Conservation (phyloP, 176 grass and related monocot species). For the Oropetium thomaeum region DNA sequence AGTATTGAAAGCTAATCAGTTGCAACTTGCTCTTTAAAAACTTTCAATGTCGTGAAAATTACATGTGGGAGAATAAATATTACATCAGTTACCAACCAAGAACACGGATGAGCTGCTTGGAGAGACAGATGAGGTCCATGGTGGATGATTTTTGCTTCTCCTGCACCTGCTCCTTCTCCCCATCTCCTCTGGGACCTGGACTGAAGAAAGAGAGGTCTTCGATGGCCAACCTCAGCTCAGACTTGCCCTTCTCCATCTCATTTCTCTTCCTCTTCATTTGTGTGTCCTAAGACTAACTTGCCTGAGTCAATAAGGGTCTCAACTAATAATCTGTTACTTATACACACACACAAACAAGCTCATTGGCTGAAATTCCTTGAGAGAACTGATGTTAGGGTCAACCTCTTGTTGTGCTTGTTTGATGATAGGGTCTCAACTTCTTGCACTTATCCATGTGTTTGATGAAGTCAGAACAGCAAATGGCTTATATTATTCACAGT, state of each 20-base stretch:
- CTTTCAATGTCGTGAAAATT: neutral
- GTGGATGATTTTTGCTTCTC: constrained; percentile 45
- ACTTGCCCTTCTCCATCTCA: constrained; percentile 56
- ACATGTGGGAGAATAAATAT: constrained; percentile 11
- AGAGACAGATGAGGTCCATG: constrained; percentile 55
- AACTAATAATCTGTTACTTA: constrained; percentile 28
- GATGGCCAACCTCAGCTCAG: constrained; percentile 62
- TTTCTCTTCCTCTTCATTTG: constrained; percentile 50
- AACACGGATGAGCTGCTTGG: constrained; percentile 71
- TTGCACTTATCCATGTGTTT: constrained; percentile 15
- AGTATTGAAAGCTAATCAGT: neutral
- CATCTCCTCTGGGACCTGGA: constrained; percentile 30
- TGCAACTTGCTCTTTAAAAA: neutral
- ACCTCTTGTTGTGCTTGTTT: constrained; percentile 34
- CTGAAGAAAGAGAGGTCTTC: constrained; percentile 59
- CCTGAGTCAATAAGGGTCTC: neutral
- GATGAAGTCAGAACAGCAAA: constrained; percentile 45
- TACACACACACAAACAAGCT: constrained; percentile 12
- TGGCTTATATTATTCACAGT: constrained; percentile 31
- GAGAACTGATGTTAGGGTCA: constrained; percentile 43
- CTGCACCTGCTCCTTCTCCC: constrained; percentile 27
- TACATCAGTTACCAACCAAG: constrained; percentile 54
- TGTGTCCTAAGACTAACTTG: constrained; percentile 18
- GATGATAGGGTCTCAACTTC: no score
- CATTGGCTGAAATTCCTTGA: constrained; percentile 34